These are phyloP conservation scores for Cyberlindnera saturnus DNA, from an alignment of 805 yeast genomes.

Conservation along the genomic window DNA sequence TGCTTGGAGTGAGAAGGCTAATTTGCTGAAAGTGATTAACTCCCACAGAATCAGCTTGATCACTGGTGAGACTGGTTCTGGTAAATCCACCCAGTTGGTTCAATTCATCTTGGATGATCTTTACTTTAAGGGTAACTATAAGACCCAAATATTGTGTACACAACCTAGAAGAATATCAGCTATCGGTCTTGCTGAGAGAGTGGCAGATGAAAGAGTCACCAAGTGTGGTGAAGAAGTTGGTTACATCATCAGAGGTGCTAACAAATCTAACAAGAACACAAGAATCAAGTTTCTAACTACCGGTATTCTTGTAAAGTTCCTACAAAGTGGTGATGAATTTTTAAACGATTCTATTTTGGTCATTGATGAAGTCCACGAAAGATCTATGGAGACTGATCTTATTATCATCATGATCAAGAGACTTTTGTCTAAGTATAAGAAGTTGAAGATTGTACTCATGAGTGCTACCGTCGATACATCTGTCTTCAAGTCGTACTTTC, in stretches of 20 bases:
- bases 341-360: conserved; percentile 59
- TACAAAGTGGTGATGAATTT: conserved; percentile 46
- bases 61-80: conserved; percentile 98
- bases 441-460: conserved; percentile 74
- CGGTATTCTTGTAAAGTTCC: conserved; percentile 83
- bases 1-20: conserved; percentile 68
- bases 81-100: conserved; percentile 91
- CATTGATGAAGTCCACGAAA: conserved; percentile 95
- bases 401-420: conserved; percentile 70
- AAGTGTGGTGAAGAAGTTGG: conserved; percentile 76
- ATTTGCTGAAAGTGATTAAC: conserved; percentile 51
- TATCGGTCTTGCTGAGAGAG: conserved; percentile 89
- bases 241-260: conserved; percentile 85
- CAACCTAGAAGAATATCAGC: conserved; percentile 97
- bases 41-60: conserved; percentile 62
- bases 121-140: conserved; percentile 36
- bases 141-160: conserved; percentile 70
- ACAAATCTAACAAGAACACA: conserved; percentile 53
- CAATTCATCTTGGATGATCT: conserved; percentile 79
- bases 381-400: conserved; percentile 88
- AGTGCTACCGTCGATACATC: conserved; percentile 85
- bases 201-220: conserved; percentile 67
- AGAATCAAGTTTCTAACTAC: conserved; percentile 86
- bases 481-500: conserved; percentile 62
- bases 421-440: conserved; percentile 38